phyloP scores from a whole-genome alignment of 2,329 filamentous ascomycete genomes.

The Fusarium sp. region DNA sequence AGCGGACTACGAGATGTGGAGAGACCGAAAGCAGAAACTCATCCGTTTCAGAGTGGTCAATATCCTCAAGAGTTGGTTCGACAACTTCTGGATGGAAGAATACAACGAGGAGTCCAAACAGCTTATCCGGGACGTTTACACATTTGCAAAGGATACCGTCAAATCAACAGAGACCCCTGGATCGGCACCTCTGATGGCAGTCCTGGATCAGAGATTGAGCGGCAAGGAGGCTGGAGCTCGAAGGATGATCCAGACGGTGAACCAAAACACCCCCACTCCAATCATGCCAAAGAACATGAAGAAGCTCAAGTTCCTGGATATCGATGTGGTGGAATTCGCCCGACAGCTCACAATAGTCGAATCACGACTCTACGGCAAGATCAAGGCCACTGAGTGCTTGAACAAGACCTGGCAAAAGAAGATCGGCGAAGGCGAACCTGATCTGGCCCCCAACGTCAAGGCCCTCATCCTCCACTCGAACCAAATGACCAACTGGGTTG shows the following conservation, averaged over 20 bases:
- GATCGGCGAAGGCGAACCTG: constrained; percentile 80
- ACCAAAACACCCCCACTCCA: constrained; percentile 82
- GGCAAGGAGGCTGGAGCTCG: constrained; percentile 90
- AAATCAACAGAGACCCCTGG: constrained; percentile 94
- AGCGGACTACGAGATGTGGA: constrained; percentile 86
- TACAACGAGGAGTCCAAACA: constrained; percentile 85
- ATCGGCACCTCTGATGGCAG: constrained; percentile 83
- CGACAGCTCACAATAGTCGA: constrained; percentile 97
- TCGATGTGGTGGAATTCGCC: constrained; percentile 96
- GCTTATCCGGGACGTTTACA: constrained; percentile 88
- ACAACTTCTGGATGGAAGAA: constrained; percentile 99
- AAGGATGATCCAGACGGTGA: constrained; percentile 87
- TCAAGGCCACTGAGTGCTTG: constrained; percentile 93
- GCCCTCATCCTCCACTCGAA: constrained; percentile 97
- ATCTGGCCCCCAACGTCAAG: constrained; percentile 94
- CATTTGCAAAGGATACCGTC: constrained; percentile 91
- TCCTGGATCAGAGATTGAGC: constrained; percentile 88
- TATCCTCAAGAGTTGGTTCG: constrained; percentile 98
- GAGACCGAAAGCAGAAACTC: constrained; percentile 93
- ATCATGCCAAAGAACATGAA: constrained; percentile 99
- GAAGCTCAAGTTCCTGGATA: constrained; percentile 98
- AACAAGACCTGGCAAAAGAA: constrained; percentile 99
- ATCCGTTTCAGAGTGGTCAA: constrained; percentile 97
- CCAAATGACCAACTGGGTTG: constrained; percentile 99
- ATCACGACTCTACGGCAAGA: constrained; percentile 92